These are phyloP conservation scores for Rhizopus delemar DNA, from an alignment of 371 early-diverging fungal species.

Conservation along the genomic window DNA sequence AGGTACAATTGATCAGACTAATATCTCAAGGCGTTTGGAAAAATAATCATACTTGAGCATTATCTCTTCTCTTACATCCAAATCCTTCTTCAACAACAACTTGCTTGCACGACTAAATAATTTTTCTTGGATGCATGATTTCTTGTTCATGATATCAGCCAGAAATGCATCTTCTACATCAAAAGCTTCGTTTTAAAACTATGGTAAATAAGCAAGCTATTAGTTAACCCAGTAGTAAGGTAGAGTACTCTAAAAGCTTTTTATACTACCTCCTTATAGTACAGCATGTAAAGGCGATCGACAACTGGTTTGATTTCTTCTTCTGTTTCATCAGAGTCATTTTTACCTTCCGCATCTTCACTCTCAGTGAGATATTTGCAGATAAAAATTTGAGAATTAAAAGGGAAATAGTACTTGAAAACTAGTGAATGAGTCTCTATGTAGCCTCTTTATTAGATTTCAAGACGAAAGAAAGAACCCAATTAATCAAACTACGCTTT, in stretches of 20 bases:
- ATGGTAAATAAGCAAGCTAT: neutral
- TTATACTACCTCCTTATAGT: constrained; percentile 2
- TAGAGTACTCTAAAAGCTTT: constrained; percentile 3
- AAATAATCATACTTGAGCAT: neutral
- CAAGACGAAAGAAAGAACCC: too few relatives aligned
- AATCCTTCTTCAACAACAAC: constrained; percentile 3
- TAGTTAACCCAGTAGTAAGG: neutral
- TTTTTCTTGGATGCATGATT: constrained; percentile 3
- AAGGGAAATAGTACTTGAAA: too few relatives aligned
- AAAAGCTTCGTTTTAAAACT: neutral
- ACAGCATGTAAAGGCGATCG: neutral
- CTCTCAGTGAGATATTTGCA: too few relatives aligned
- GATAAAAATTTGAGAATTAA: too few relatives aligned
- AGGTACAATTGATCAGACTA: too few relatives aligned
- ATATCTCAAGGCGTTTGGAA: too few relatives aligned
- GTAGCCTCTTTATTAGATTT: too few relatives aligned
- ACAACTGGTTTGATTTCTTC: neutral
- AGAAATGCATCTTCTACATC: neutral
- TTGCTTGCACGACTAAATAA: constrained; percentile 1
- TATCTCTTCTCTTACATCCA: neutral
- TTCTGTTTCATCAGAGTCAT: too few relatives aligned
- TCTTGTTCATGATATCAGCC: neutral
- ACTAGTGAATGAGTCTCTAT: too few relatives aligned
- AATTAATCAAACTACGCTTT: too few relatives aligned
- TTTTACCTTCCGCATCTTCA: too few relatives aligned